Evolutionary conservation across 169 alveolate genomes (phyloP).

Genomic region (Cryptosporidium xiaoi): DNA sequence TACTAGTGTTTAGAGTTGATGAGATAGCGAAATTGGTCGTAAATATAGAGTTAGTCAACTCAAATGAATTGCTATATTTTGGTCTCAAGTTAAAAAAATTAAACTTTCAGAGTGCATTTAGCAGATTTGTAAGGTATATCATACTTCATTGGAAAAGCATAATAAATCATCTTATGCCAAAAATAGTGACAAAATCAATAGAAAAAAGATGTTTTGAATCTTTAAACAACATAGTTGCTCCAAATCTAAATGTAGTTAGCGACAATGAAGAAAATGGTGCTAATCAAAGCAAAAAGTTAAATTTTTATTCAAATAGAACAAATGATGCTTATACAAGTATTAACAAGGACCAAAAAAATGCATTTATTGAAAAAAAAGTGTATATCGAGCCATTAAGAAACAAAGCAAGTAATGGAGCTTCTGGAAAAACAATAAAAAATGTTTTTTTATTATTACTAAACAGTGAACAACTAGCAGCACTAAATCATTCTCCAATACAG

Average conservation of each 20-base stretch:
- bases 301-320: neutral
- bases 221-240: neutral
- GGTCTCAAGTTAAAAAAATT: constrained; percentile 15
- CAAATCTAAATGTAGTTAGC: neutral
- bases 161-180: constrained; percentile 27
- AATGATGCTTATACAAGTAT: neutral
- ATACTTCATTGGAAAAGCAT: constrained; percentile 30
- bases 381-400: neutral
- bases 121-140: constrained; percentile 16
- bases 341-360: neutral
- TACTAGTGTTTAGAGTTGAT: neutral
- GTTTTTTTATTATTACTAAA: constrained; percentile 28
- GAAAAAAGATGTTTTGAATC: constrained; percentile 47
- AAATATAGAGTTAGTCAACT: constrained; percentile 24
- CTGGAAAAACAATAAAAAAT: constrained; percentile 15
- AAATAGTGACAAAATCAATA: constrained; percentile 22
- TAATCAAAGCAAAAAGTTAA: neutral
- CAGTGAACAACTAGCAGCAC: constrained; percentile 54
- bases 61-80: constrained; percentile 24
- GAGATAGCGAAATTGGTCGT: constrained; percentile 21
- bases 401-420: neutral
- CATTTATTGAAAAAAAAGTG: neutral
- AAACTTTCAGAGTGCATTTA: neutral
- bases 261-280: neutral
- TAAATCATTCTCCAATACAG: constrained; percentile 61